Evolutionary conservation across 2,329 filamentous ascomycete species (phyloP).

Genomic region (Cadophora luteo-olivacea): DNA sequence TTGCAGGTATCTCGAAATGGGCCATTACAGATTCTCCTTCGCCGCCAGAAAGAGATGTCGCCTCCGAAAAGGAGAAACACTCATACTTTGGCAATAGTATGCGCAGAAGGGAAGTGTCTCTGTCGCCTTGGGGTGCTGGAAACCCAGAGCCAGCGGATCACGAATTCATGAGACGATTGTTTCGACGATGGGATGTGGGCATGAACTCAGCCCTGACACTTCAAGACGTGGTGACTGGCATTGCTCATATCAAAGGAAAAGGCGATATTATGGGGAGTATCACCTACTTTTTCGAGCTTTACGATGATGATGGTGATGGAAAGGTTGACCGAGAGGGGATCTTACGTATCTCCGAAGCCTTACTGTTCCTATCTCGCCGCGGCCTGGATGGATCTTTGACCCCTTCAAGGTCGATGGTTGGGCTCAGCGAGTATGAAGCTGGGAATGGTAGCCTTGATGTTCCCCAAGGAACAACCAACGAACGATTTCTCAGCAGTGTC

Average conservation of each 20-base stretch:
- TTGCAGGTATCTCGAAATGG: slow-evolving; percentile 90
- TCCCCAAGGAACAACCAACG: slow-evolving; percentile 71
- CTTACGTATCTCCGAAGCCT: slow-evolving; percentile 88
- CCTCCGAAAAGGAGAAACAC: slow-evolving; percentile 59
- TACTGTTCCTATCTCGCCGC: slow-evolving; percentile 89
- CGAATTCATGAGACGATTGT: slow-evolving; percentile 90
- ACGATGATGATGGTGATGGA: slow-evolving; percentile 91
- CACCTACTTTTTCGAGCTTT: slow-evolving; percentile 96
- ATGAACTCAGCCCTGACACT: slow-evolving; percentile 79
- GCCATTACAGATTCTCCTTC: slow-evolving; percentile 85
- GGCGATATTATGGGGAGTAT: slow-evolving; percentile 98
- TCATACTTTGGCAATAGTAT: slow-evolving; percentile 67
- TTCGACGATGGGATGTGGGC: slow-evolving; percentile 86
- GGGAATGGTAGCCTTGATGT: slow-evolving; percentile 43
- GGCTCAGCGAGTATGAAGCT: slow-evolving; percentile 54
- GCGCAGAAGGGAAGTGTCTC: slow-evolving; percentile 44
- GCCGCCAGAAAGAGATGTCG: slow-evolving; percentile 55
- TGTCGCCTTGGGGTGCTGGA: slow-evolving; percentile 61
- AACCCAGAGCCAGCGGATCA: slow-evolving; percentile 82
- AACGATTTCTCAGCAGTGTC: slow-evolving; percentile 89
- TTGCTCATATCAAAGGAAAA: slow-evolving; percentile 90
- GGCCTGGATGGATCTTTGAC: slow-evolving; percentile 80
- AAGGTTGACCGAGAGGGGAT: slow-evolving; percentile 96
- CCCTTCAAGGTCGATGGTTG: slow-evolving; percentile 64
- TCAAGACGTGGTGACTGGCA: slow-evolving; percentile 89